Evolutionary conservation across 2,329 filamentous ascomycete species (phyloP).

Genomic region (Fusarium nelsonii): DNA sequence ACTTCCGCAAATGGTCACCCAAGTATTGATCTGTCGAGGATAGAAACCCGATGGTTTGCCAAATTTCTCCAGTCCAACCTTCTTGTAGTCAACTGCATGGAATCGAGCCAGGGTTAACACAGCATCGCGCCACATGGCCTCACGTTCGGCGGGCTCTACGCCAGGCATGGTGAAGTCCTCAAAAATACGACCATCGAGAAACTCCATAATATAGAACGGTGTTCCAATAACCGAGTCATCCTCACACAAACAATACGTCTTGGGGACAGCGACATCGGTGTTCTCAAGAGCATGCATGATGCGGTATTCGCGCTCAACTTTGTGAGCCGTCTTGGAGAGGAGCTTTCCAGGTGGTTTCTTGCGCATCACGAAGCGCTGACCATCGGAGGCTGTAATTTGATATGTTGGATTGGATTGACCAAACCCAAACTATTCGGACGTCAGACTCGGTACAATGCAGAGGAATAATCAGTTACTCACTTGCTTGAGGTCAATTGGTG

Average conservation of each 20-base stretch:
- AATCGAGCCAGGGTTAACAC: conserved; percentile 86
- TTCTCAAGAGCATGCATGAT: conserved; percentile 84
- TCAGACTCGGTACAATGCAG: conserved; percentile 15
- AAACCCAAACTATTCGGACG: conserved; percentile 81
- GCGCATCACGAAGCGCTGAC: conserved; percentile 85
- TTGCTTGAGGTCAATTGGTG: conserved; percentile 90
- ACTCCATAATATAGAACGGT: conserved; percentile 97
- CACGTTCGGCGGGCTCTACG: conserved; percentile 75
- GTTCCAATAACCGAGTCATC: conserved; percentile 85
- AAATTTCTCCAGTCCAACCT: conserved; percentile 77
- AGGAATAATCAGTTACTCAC: conserved; percentile 59
- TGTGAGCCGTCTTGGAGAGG: conserved; percentile 92
- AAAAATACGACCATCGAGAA: conserved; percentile 92
- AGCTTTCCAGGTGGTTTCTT: conserved; percentile 98
- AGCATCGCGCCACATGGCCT: conserved; percentile 87
- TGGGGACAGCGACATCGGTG: conserved; percentile 88
- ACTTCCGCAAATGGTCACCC: conserved; percentile 79
- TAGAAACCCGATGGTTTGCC: conserved; percentile 85
- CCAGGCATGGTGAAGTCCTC: conserved; percentile 87
- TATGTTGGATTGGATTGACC: conserved; percentile 99
- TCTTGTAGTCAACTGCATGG: conserved; percentile 77
- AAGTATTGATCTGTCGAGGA: conserved; percentile 85
- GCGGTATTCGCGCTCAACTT: conserved; percentile 94
- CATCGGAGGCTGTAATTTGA: conserved; percentile 80
- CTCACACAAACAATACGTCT: conserved; percentile 86